Conservation (phyloP, 306 rosid genomes). For the Crotalaria pallida region DNA sequence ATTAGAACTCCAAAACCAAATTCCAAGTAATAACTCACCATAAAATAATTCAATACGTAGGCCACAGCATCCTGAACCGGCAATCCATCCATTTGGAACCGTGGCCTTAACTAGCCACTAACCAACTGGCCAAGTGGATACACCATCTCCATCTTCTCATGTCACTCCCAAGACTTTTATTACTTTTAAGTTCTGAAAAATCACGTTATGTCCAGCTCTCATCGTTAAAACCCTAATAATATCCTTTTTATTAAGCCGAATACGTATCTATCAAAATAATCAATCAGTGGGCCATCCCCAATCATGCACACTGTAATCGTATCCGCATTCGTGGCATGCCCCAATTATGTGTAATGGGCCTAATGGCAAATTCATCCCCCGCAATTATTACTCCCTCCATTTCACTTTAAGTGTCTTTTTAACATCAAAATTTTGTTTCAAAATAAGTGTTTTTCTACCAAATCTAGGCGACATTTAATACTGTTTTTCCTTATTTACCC, state of each 20-base stretch:
- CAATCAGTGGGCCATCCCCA: neutral
- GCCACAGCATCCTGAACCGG: neutral
- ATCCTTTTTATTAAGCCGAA: neutral
- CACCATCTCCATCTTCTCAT: neutral
- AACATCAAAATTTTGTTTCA: too few relatives aligned
- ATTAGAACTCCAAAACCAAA: neutral
- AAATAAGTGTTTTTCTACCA: too few relatives aligned
- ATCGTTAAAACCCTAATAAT: neutral
- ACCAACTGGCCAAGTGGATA: conserved; percentile 30
- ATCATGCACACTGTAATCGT: neutral
- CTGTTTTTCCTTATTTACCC: too few relatives aligned
- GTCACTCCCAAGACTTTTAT: conserved; percentile 30
- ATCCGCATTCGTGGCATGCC: conserved; percentile 15
- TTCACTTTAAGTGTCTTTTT: too few relatives aligned
- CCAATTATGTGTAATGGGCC: conserved; percentile 2
- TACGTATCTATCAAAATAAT: neutral
- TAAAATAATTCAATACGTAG: neutral
- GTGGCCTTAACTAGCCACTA: neutral
- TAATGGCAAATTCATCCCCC: neutral
- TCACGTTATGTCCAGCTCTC: conserved; percentile 20
- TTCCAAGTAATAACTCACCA: neutral
- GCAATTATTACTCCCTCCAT: conserved; percentile 14
- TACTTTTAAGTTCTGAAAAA: conserved; percentile 16
- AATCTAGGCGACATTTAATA: too few relatives aligned
- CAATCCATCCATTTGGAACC: neutral